These are phyloP conservation scores for Urochloa ruziziensis DNA, from an alignment of 176 grass and related monocot genomes.

Conservation along the genomic window DNA sequence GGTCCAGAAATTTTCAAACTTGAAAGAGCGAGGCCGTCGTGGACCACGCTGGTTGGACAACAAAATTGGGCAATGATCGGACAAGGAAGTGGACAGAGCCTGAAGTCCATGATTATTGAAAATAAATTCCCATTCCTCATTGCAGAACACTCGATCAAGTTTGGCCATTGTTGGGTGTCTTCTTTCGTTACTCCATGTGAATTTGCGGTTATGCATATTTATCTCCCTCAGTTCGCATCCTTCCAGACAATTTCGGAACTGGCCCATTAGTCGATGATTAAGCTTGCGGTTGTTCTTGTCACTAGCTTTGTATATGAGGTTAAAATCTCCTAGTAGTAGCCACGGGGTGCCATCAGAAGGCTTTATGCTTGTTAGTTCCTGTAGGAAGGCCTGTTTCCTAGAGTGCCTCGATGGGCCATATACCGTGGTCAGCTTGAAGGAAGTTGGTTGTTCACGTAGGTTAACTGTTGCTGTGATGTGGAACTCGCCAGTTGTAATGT, in stretches of 20 bases:
- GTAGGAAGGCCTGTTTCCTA: too few relatives aligned
- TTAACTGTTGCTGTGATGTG: too few relatives aligned
- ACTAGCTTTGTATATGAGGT: not conserved
- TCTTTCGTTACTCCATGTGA: not conserved
- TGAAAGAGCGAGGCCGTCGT: not conserved
- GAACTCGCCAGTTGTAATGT: too few relatives aligned
- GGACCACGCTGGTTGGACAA: not conserved
- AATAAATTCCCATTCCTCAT: not conserved
- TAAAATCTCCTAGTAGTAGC: not conserved
- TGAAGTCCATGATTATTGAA: not conserved
- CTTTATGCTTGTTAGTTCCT: not conserved
- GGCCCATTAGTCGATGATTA: not conserved
- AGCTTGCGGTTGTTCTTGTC: not conserved
- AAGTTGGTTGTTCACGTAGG: too few relatives aligned
- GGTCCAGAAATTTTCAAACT: not conserved
- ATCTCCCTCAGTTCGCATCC: not conserved
- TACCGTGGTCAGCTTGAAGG: too few relatives aligned
- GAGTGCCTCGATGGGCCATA: too few relatives aligned
- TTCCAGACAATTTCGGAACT: fast-evolving
- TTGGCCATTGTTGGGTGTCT: not conserved
- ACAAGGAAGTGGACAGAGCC: not conserved
- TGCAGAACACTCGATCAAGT: not conserved
- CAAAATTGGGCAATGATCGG: not conserved
- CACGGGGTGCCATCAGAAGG: not conserved
- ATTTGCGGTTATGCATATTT: not conserved